Evolutionary conservation across 2,329 filamentous ascomycete species (phyloP), one percentile per base, ranked within the genome.

Genomic region (Thelonectria discophora): DNA sequence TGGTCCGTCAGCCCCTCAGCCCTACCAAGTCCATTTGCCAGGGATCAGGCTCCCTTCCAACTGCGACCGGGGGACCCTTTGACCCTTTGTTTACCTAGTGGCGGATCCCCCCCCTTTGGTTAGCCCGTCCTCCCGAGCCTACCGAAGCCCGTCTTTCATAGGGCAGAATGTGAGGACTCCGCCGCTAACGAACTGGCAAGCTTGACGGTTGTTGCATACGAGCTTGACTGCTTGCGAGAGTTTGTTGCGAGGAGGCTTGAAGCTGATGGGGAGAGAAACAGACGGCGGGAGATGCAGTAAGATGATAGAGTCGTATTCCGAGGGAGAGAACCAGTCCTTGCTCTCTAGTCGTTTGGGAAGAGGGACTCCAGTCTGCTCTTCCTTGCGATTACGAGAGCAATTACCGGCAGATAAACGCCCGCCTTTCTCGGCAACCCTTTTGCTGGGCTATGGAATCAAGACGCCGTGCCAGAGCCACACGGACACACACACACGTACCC

Each of bases 51-150:
- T 34, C 32, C 32, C 13, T 34, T 34, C 32, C 32, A 34, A 34
- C 42, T 55, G 45, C 10, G 17, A 47, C 48, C 32, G 20, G 42
- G 55, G 51, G n/a, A 34, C 39, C 27, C 32, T n/a, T 54, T 27
- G 21, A 42, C 45, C 52, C 52, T 47, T 60, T 46, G 58, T 34
- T 32, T 56, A 24, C 24, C 24, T 24, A 56, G 58, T 37, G 52
- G 58, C 21, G 47, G 52, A 40, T 46, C 58, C 58, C 52, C 52
- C 27, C 18, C 5, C 27, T 48, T 30, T 51, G 40, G 58, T 47
- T 60, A 39, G 58, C 30, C 58, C 51, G 47, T 47, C 46, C 52
- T 60, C 52, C 58, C 58, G 58, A 55, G 58, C 30, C 47, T 60
- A 48, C 58, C 58, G 58, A 56, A 24, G 17, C 47, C 34, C 12